Evolutionary conservation across 106 monocot genomes (phyloP).

Genomic region (Apostasia shenzhenica): DNA sequence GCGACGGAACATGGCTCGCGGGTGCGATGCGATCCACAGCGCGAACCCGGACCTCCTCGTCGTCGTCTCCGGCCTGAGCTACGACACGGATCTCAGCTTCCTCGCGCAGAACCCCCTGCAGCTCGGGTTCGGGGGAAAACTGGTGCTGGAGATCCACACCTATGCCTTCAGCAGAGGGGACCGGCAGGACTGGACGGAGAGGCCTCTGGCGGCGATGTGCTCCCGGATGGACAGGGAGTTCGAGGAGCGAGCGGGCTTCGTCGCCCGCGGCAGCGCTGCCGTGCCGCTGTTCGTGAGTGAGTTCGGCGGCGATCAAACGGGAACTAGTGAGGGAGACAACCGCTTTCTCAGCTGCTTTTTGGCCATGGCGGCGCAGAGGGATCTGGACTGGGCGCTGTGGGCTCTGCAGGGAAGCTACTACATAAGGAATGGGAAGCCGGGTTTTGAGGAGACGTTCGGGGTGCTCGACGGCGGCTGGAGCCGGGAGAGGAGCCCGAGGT

Average conservation of each 20-base stretch:
- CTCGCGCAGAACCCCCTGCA: slow-evolving; percentile 6
- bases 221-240: slow-evolving; percentile 12
- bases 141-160: slow-evolving; percentile 45
- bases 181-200: slow-evolving; percentile 28
- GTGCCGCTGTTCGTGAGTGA: slow-evolving; percentile 43
- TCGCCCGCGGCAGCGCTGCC: neutral
- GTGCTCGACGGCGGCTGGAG: slow-evolving; percentile 35
- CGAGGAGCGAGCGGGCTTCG: slow-evolving; percentile 25
- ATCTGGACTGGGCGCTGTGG: slow-evolving; percentile 56
- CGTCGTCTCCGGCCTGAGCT: slow-evolving; percentile 43
- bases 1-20: slow-evolving; percentile 27
- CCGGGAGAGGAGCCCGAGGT: slow-evolving; percentile 19
- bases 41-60: slow-evolving; percentile 45
- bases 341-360: slow-evolving; percentile 39
- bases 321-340: slow-evolving; percentile 29
- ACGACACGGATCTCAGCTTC: slow-evolving; percentile 51
- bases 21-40: slow-evolving; percentile 26
- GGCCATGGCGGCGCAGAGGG: slow-evolving; percentile 33
- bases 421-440: slow-evolving; percentile 18
- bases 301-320: slow-evolving; percentile 42
- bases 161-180: slow-evolving; percentile 34
- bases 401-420: slow-evolving; percentile 53
- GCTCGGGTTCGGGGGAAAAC: slow-evolving; percentile 13
- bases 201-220: slow-evolving; percentile 18
- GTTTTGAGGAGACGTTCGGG: slow-evolving; percentile 38